Base-by-base conservation (phyloP, 2,329 filamentous ascomycete genomes). In the Plectosphaerella plurivora region DNA sequence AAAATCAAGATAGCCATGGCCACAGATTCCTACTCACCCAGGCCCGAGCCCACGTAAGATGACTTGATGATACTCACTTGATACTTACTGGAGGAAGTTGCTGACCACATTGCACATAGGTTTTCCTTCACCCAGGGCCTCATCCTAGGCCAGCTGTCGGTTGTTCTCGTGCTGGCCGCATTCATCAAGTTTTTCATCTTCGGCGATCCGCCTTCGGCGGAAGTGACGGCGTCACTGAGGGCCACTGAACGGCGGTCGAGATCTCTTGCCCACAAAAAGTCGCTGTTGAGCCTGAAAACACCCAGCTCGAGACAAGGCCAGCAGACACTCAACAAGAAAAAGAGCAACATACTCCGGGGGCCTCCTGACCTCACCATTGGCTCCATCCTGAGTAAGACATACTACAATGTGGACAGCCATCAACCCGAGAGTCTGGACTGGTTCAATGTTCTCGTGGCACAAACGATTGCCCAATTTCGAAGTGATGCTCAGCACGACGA, bases 181-280 rank as follows among this genome's bases (percentile, higher is more conserved):
- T 97, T 99, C 73, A 97, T 99, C 71, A 96, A 96, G 68, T 99
- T 97, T 82, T 99, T 99, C 81, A 97, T 99, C 65, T 97, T 99
- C 66, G 94, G 94, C 61, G 94, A 97, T 66, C 85, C 91, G 5
- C 91, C 91, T 1, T 91, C 89, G 2, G 80, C 91, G 55, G 91
- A 96, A 57, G 84, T 87, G 51, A 89, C 88, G 18, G 89, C 91
- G 12, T 79, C 89, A 8, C 75, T 88, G 44, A 84, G 88, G 59
- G 89, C 88, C 53, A 86, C 87, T 11, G 86, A 91, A 60, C 83
- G 89, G 24, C 83, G 86, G 53, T 84, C 87, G 50, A 79, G 87
- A 57, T 89, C 88, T 2, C 76, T 91, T 51, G 84, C 87, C 22
- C 90, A 96, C 70, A 85, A 86, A 67, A 83, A 87, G 55, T 89